Evolutionary conservation across 371 early-diverging fungal species (phyloP), one percentile per base, ranked within the genome.

Genomic region (Gilbertella persicaria): DNA sequence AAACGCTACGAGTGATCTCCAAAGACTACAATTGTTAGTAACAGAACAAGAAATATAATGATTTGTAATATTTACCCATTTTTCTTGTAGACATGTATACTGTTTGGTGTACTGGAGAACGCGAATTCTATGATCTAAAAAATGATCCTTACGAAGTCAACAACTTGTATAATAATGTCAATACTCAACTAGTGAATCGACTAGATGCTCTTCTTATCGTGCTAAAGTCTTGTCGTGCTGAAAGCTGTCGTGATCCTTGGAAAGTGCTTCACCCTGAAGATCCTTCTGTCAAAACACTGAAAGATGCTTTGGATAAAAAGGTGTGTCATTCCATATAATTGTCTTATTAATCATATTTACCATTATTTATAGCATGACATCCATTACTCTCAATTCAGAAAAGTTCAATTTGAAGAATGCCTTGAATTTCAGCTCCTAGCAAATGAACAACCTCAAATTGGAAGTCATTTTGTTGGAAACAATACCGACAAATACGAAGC

Each of bases 41-140:
- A 10, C n/a, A n/a, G n/a, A n/a, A n/a, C n/a, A n/a, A n/a, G 1
- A 13, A 33, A 43, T 14, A 21, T 35, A 5, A 21, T 29, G 1
- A 14, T 23, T 12, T n/a, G n/a, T 42, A 8, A 12, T 13, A 30
- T 19, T 5, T 16, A 24, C 8, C 6, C 2, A 3, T 17, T 3
- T 28, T 2, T 16, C 9, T 0, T n/a, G 12, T 35, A 67, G 71
- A 75, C 19, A 67, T 77, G 53, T 86, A 83, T 61, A 55, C 78
- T 17, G 76, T 76, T 8, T 83, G 82, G 82, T 86, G 85, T 60
- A 86, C 84, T 6, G 84, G 84, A 24, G 82, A 84, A 35, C 78
- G 75, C 48, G 85, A 86, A 55, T 60, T 84, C 17, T 84, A 83
- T 47, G 74, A 85, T 45, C 50, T 83, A 24, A 70, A 70, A 25